phyloP scores from a whole-genome alignment of 495 filamentous ascomycete genomes.

The Poronia punctata region DNA sequence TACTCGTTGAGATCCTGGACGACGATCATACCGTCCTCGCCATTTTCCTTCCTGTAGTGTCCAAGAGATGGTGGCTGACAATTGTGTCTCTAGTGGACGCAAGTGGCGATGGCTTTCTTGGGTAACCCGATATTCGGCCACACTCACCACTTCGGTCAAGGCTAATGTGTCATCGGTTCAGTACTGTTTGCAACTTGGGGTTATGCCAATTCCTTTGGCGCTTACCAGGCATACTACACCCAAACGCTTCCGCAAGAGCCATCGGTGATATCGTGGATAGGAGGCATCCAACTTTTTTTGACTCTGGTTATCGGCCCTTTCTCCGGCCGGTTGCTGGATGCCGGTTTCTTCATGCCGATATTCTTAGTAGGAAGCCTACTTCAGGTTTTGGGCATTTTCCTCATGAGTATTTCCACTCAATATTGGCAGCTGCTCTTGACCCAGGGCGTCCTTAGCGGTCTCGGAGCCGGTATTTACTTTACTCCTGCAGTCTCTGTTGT shows the following conservation, averaged over 20 bases:
- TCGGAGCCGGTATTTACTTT: slow-evolving; percentile 70
- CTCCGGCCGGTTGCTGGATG: slow-evolving; percentile 51
- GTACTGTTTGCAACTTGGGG: slow-evolving; percentile 67
- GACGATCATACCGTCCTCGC: neutral
- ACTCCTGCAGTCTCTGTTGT: slow-evolving; percentile 61
- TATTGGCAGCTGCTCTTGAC: slow-evolving; percentile 81
- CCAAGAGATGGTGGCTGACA: neutral
- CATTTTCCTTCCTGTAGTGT: neutral
- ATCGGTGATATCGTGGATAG: slow-evolving; percentile 54
- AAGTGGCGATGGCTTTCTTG: slow-evolving; percentile 58
- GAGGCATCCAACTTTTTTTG: slow-evolving; percentile 49
- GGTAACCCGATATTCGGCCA: slow-evolving; percentile 6
- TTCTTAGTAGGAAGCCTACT: slow-evolving; percentile 42
- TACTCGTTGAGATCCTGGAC: no score
- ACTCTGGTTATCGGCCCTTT: slow-evolving; percentile 47
- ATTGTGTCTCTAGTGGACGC: slow-evolving; percentile 42
- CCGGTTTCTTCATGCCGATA: slow-evolving; percentile 53
- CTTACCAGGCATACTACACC: slow-evolving; percentile 68
- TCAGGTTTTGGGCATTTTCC: slow-evolving; percentile 62
- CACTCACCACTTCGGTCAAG: neutral
- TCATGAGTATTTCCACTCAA: slow-evolving; percentile 55
- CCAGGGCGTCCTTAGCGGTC: slow-evolving; percentile 69
- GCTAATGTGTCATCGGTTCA: neutral
- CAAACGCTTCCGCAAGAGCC: slow-evolving; percentile 34
- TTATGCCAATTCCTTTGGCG: slow-evolving; percentile 65